Percentiles rank a stretch among this genome's conserved stretches.
These are phyloP conservation scores for Porodaedalea pini DNA, from an alignment of 1,284 basidiomycete species.

Conservation along the genomic window DNA sequence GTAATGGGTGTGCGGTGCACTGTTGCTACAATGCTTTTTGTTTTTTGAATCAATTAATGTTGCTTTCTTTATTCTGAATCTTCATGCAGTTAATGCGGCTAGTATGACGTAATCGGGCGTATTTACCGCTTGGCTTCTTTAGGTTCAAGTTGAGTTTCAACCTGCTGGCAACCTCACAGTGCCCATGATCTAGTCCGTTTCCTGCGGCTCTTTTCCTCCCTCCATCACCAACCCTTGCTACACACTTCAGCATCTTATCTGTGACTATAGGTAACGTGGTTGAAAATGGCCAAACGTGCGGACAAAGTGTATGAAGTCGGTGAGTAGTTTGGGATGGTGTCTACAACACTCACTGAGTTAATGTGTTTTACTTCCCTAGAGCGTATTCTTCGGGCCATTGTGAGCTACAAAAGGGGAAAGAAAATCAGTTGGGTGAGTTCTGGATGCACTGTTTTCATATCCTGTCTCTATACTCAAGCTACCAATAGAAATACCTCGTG, in stretches of 20 bases:
- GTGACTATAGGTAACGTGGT: constrained; percentile 25
- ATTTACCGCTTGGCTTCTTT: no score
- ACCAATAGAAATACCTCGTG: constrained; percentile 53
- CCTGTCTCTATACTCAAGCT: background rate
- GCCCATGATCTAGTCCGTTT: no score
- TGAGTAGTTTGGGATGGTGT: constrained; percentile 32
- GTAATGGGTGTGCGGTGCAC: background rate
- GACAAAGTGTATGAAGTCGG: constrained; percentile 64
- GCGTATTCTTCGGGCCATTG: constrained; percentile 28
- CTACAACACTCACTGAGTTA: background rate
- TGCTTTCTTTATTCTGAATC: no score
- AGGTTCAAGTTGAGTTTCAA: no score
- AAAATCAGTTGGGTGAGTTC: constrained; percentile 42
- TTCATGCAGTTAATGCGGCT: background rate
- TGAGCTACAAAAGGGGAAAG: constrained; percentile 34
- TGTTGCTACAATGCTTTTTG: background rate
- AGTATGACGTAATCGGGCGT: background rate
- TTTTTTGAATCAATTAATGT: background rate
- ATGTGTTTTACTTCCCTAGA: background rate
- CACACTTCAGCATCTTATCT: background rate
- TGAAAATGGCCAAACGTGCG: constrained; percentile 25
- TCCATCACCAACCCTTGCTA: background rate
- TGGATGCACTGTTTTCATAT: background rate
- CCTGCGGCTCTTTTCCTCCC: background rate
- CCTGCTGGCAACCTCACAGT: background rate